Base-by-base conservation (phyloP, 495 filamentous ascomycete genomes). In the Daldinia bambusicola region DNA sequence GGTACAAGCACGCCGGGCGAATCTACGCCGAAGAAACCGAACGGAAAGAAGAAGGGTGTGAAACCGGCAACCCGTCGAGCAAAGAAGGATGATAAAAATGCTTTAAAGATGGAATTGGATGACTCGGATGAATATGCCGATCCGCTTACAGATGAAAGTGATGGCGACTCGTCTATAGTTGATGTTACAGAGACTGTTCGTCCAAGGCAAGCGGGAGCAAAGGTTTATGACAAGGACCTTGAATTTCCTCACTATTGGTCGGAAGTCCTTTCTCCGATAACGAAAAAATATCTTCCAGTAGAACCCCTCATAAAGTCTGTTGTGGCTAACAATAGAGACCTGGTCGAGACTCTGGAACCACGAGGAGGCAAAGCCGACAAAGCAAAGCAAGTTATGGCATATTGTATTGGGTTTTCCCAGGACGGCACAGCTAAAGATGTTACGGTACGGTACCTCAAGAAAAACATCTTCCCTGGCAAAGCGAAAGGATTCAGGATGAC, bases 381-480 rank as follows among this genome's bases (percentile, higher is more conserved):
- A 67, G 88, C 91, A 4, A 97, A 94, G 73, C 95, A 98, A 78
- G 88, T 96, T 13, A 93, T 97, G 61, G 89, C 92, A 58, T 99
- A 99, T 67, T 87, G 96, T n/a, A 83, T 99, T 10, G 94, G 90
- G 0, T 93, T 92, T 80, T 93, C 93, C 2, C 72, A 88, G 9
- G 93, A 98, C 75, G 92, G 91, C 12, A 93, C 93, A 0, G 96
- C 93, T 9, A 98, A 98, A 80, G 95, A 98, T 74, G 92, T 99
- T 40, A 98, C 95, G 0, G 91, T 93, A 4, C 88, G 95, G 13
- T 98, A 99, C 78, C 88, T 98, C 6, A 93, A 91, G 69, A 86
- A 90, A 18, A 92, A 92, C 55, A 86, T 88, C 41, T 91, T 93
- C 82, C 95, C 95, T 3, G 93, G 96, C 5, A 92, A 93, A 64